These are phyloP conservation scores for Jaapia argillacea DNA, from an alignment of 768 basidiomycete genomes.

Conservation along the genomic window DNA sequence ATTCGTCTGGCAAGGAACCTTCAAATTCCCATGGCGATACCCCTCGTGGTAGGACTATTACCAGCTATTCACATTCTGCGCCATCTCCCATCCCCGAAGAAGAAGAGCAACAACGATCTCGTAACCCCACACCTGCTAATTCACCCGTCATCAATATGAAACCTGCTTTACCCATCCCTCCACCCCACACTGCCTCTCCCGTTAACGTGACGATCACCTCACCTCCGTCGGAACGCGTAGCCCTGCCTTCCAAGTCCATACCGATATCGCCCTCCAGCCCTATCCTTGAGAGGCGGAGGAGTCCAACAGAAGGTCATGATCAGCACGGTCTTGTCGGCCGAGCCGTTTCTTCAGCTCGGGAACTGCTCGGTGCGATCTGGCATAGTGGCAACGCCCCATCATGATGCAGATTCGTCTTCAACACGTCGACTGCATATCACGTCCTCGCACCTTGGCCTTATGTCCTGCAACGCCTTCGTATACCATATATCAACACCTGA, in stretches of 20 bases:
- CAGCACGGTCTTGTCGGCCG: not conserved
- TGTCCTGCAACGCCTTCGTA: no score
- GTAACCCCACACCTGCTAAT: conserved; percentile 52
- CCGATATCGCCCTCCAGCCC: not conserved
- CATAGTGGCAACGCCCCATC: no score
- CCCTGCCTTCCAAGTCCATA: not conserved
- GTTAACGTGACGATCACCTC: not conserved
- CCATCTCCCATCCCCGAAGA: conserved; percentile 20
- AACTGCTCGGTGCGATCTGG: not conserved
- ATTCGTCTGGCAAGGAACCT: conserved; percentile 3
- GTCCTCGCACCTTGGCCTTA: no score
- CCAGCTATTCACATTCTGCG: not conserved
- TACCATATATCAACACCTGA: no score
- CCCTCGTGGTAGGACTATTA: not conserved
- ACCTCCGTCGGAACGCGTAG: not conserved
- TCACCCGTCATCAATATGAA: conserved; percentile 5
- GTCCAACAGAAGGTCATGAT: not conserved
- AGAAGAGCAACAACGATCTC: conserved; percentile 28
- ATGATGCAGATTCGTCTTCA: no score
- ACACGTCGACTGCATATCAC: no score
- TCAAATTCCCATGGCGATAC: not conserved
- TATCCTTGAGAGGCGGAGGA: no score
- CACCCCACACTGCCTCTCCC: not conserved
- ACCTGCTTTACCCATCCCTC: not conserved
- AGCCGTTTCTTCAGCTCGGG: not conserved